Conservation (phyloP, 2,329 filamentous ascomycete genomes). For the Fusarium mundagurra region DNA sequence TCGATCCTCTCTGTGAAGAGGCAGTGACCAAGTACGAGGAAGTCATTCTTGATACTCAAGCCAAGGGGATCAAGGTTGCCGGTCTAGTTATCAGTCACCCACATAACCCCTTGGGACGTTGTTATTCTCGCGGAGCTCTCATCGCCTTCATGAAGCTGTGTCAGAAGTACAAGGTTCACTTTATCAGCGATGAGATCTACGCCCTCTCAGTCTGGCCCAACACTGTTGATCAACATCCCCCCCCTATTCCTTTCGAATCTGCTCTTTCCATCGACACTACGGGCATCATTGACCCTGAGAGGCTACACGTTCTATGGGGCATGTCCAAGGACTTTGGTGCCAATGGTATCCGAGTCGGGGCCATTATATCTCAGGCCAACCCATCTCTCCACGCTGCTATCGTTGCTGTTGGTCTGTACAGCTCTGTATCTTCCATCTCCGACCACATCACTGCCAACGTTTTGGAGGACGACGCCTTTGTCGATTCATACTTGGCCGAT, state of each 20-base stretch:
- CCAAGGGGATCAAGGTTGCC: conserved; percentile 53
- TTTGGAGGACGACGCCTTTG: conserved; percentile 55
- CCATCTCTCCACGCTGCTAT: conserved; percentile 51
- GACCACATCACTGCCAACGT: conserved; percentile 54
- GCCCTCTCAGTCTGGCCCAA: conserved; percentile 62
- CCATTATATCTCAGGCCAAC: conserved; percentile 60
- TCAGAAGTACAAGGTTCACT: conserved; percentile 57
- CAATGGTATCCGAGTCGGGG: conserved; percentile 64
- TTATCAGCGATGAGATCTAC: conserved; percentile 62
- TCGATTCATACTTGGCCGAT: conserved; percentile 54
- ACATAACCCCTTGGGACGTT: conserved; percentile 62
- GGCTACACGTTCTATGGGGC: conserved; percentile 62
- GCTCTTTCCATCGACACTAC: conserved; percentile 54
- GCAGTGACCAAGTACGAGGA: conserved; percentile 58
- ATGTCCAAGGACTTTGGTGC: conserved; percentile 65
- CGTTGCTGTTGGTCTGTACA: conserved; percentile 51
- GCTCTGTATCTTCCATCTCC: conserved; percentile 56
- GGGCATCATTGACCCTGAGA: conserved; percentile 57
- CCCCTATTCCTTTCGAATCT: conserved; percentile 55
- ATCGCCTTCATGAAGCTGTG: conserved; percentile 58
- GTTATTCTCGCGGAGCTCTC: conserved; percentile 54
- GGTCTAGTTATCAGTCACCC: conserved; percentile 62
- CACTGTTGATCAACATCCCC: conserved; percentile 40
- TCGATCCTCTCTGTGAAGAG: conserved; percentile 54
- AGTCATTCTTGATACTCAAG: conserved; percentile 51